Base-by-base conservation (phyloP, 2,329 filamentous ascomycete species). In the Arthrobotrys pseudoclavata region DNA sequence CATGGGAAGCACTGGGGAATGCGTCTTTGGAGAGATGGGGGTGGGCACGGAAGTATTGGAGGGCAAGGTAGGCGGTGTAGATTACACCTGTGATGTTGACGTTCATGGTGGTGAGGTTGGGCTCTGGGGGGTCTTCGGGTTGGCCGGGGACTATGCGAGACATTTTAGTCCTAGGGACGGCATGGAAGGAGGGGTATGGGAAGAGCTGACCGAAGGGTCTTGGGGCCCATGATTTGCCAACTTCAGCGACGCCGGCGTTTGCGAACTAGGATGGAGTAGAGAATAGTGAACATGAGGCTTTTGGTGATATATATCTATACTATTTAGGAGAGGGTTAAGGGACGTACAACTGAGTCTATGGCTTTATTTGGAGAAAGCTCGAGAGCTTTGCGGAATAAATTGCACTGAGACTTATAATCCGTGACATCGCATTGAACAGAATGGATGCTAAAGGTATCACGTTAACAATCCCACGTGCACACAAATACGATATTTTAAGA, bases 361-460 rank as follows among this genome's bases (percentile, higher is more conserved):
- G 67, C 71, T 37, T 69, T 53, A 9, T 77, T 63, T 12, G 85
- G 86, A 76, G 88, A 89, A 68, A 88, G 83, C 64, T 84, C 84
- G 42, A 85, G 84, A 2, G 89, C 89, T 66, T 86, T 83, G 52
- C 88, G 87, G 85, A 92, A 92, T 67, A 92, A 85, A 29, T 86
- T 84, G 53, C 89, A 87, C 81, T 92, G 90, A 4, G 87, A 88
- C 50, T 88, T 84, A 89, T 89, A 92, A 79, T 87, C 85, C 0
- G 88, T 89, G 9, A 92, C 90, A 83, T 92, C 88, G 84, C 89
- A 90, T 80, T 87, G 85, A 63, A 89, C 84, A 81, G 88, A 91
- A 81, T 87, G 84, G 76, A 88, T 86, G 26, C 80, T 66, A 26
- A 22, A 15, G 37, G 15, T 26, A 22, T n/a, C 20, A 9, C 1